A percentile compares a stretch with the other conserved stretches of the same genome.
Conservation (phyloP, 495 filamentous ascomycete genomes). For the Polyplosphaeria fusca region DNA sequence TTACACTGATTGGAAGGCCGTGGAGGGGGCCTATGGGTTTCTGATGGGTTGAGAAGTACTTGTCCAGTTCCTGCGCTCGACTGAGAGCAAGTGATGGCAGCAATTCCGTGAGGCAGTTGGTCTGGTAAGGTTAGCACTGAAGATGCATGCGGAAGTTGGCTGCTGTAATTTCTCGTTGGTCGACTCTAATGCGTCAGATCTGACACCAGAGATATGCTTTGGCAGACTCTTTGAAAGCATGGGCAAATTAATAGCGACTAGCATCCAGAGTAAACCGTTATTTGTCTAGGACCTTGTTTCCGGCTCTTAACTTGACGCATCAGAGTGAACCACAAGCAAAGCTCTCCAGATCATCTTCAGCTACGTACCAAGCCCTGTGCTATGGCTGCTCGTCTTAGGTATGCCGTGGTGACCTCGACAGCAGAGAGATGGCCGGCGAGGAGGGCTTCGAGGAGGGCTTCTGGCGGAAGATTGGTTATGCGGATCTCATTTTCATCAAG, state of each 20-base stretch:
- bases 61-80: conserved; percentile 41
- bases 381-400: conserved; percentile 57
- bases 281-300: too few relatives aligned
- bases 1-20: conserved; percentile 65
- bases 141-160: too few relatives aligned
- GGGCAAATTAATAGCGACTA: too few relatives aligned
- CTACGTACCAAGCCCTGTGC: conserved; percentile 53
- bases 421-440: conserved; percentile 47
- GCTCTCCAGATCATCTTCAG: not conserved
- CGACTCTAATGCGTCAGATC: too few relatives aligned
- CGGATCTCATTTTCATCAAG: conserved; percentile 47
- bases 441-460: conserved; percentile 46
- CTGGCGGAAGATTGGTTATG: conserved; percentile 50
- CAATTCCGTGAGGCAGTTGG: conserved; percentile 63
- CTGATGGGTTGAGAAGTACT: conserved; percentile 32
- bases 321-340: too few relatives aligned
- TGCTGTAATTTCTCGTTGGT: too few relatives aligned
- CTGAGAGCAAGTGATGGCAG: conserved; percentile 48
- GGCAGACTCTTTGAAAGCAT: too few relatives aligned
- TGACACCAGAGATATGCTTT: too few relatives aligned
- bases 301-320: too few relatives aligned
- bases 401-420: conserved; percentile 53
- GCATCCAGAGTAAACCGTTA: too few relatives aligned
- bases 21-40: conserved; percentile 60
- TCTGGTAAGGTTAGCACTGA: too few relatives aligned